Evolutionary conservation across 768 basidiomycete species (phyloP), one percentile per base, ranked within the genome.

Genomic region (Boletus reticuloceps): DNA sequence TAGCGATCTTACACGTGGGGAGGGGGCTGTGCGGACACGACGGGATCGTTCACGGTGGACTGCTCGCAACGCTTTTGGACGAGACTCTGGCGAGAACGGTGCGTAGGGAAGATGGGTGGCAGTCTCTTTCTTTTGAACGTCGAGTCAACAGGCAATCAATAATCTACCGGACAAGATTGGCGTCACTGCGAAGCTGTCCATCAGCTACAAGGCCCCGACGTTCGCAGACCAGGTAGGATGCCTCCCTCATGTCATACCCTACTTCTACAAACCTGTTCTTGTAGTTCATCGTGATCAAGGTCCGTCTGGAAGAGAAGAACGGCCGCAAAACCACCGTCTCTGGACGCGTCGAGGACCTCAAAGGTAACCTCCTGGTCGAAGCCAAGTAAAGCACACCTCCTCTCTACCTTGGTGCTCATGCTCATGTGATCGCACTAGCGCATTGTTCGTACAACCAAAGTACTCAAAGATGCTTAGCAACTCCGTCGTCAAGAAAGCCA

Each of bases 11-110:
- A 2, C 96, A 98, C 63, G 76, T 97, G 3, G 96, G 96, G 2
- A 74, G 89, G 40, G 89, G 86, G 3, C 58, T 98, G 49, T 98
- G 96, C 65, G 95, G 91, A 5, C 89, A 96, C 58, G 94, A 96
- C 71, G 96, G 96, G 0, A 94, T 99, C 57, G 75, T 98, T 4
- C 96, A 99, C 63, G 96, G 96, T 0, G 96, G 96, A 2, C 64
- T 98, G 55, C 76, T 98, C 19, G 93, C 94, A 38, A 97, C 94
- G 2, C 70, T 98, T 17, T 69, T 97, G 52, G 96, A 99, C 59
- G 96, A 99, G 76, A 77, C 78, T 16, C 67, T 97, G 41, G 86
- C 86, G 52, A 75, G 96, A 56, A 88, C 84, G 63, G 95, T 95
- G 64, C 58, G 85, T 63, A 7, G 2, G 20, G 43, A 19, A 11